Base-by-base conservation (phyloP, 148 eudicot species). In the Silene latifolia region DNA sequence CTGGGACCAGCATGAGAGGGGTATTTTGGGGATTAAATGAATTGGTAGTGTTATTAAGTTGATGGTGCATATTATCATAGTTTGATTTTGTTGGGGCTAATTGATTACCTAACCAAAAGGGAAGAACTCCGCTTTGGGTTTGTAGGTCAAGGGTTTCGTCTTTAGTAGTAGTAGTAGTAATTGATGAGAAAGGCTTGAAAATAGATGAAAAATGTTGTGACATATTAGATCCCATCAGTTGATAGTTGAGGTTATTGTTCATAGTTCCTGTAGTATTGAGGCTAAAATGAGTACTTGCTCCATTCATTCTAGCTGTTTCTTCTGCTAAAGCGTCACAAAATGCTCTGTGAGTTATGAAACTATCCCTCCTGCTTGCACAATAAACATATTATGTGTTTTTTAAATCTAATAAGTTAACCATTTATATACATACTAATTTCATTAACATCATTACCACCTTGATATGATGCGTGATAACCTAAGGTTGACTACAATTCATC, bases 301-400 rank as follows among this genome's bases (percentile, higher is more conserved):
- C 98, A 3, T 86, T 88, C 47, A 93, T 77, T 72, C 98, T 83
- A 6, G 97, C 98, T 2, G 97, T 86, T 82, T 93, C 98, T 78
- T 91, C 29, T 27, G 29, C 29, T 27, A 27, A 27, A 27, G 29
- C 29, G 1, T 27, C 29, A 27, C 29, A 27, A 27, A 27, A 27
- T 27, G 29, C 29, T 27, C 29, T 27, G 2, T 27, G 29, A 1
- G 29, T 27, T 1, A 27, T 27, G 29, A 27, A 27, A 2, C 29
- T 27, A 27, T 27, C 29, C 29, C 29, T 27, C 29, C 29, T 27
- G 29, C 29, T 1, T 27, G 29, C 1, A 27, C 1, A 27, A 27
- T 27, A 2, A 2, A n/a, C n/a, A n/a, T n/a, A n/a, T n/a, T n/a
- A n/a, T n/a, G n/a, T n/a, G n/a, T n/a, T n/a, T n/a, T n/a, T n/a